These are phyloP conservation scores for Haplographium delicatum DNA, from an alignment of 495 filamentous ascomycete species.

Conservation along the genomic window DNA sequence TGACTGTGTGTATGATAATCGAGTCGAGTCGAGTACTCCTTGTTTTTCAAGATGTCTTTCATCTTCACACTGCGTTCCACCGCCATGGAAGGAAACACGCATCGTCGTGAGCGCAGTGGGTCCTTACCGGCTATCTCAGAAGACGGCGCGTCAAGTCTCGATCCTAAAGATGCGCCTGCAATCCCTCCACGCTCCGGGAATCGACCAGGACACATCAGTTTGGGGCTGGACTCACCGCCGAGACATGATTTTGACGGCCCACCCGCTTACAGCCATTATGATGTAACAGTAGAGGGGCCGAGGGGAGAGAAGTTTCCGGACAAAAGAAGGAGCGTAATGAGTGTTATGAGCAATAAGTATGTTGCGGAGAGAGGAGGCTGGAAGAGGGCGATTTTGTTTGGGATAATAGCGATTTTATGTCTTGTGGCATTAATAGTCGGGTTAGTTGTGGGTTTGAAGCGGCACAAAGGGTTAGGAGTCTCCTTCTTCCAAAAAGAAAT, in stretches of 20 bases:
- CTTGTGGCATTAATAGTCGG: slow-evolving; percentile 39
- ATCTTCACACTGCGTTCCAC: slow-evolving; percentile 20
- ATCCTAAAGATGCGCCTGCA: slow-evolving; percentile 4
- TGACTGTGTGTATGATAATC: too few relatives aligned
- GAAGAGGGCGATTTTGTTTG: slow-evolving; percentile 31
- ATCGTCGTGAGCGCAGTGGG: slow-evolving; percentile 6
- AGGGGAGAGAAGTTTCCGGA: slow-evolving; percentile 16
- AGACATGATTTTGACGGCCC: slow-evolving; percentile 11
- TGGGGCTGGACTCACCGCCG: slow-evolving; percentile 1
- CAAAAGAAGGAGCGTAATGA: slow-evolving; percentile 4
- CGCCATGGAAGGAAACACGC: slow-evolving; percentile 5
- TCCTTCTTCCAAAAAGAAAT: not conserved
- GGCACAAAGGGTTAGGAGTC: slow-evolving; percentile 7
- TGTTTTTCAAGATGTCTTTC: slow-evolving; percentile 21
- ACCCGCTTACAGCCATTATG: slow-evolving; percentile 10
- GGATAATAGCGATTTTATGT: slow-evolving; percentile 27
- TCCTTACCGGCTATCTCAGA: slow-evolving; percentile 20
- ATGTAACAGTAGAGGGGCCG: not conserved
- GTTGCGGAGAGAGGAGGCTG: slow-evolving; percentile 35
- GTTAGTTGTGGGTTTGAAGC: slow-evolving; percentile 37
- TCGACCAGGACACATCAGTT: slow-evolving; percentile 10
- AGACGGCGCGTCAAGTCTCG: slow-evolving; percentile 4
- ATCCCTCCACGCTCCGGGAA: slow-evolving; percentile 14
- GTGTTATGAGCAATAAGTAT: slow-evolving; percentile 11
- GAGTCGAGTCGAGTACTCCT: not conserved